Percentiles rank a stretch among this genome's conserved stretches.
phyloP scores from a whole-genome alignment of 768 basidiomycete genomes.

The Amyloporia xantha region DNA sequence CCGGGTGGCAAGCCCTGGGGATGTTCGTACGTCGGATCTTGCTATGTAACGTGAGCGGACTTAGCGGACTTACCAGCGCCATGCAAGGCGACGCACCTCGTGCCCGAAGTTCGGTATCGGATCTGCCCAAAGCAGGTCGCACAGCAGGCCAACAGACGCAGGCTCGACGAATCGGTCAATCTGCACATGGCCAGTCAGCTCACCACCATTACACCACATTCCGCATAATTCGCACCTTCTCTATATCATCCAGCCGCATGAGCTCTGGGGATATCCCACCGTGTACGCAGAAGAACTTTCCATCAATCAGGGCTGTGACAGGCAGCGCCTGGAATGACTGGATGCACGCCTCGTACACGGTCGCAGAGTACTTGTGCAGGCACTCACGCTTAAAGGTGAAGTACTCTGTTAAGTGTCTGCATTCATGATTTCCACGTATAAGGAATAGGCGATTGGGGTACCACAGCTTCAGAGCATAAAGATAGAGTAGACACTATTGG shows the following conservation, averaged over 20 bases:
- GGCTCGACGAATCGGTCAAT: slow-evolving; percentile 93
- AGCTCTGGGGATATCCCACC: slow-evolving; percentile 92
- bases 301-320: slow-evolving; percentile 86
- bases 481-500: slow-evolving; percentile 77
- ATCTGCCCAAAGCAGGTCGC: slow-evolving; percentile 95
- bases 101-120: slow-evolving; percentile 86
- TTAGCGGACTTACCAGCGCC: not conserved
- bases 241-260: slow-evolving; percentile 68
- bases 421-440: slow-evolving; percentile 95
- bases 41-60: slow-evolving; percentile 2
- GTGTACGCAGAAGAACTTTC: slow-evolving; percentile 95
- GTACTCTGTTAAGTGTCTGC: slow-evolving; percentile 92
- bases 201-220: not conserved
- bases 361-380: slow-evolving; percentile 82
- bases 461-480: slow-evolving; percentile 90
- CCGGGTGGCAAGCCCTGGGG: slow-evolving; percentile 44
- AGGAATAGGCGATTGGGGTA: slow-evolving; percentile 78
- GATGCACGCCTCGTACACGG: slow-evolving; percentile 89
- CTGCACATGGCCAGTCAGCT: slow-evolving; percentile 32
- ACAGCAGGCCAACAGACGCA: slow-evolving; percentile 83
- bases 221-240: slow-evolving; percentile 35
- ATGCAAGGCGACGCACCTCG: slow-evolving; percentile 44
- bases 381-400: slow-evolving; percentile 98
- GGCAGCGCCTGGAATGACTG: slow-evolving; percentile 88
- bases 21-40: slow-evolving; percentile 16